These are phyloP conservation scores for Trametes cingulata DNA, from an alignment of 768 basidiomycete species.

Conservation along the genomic window DNA sequence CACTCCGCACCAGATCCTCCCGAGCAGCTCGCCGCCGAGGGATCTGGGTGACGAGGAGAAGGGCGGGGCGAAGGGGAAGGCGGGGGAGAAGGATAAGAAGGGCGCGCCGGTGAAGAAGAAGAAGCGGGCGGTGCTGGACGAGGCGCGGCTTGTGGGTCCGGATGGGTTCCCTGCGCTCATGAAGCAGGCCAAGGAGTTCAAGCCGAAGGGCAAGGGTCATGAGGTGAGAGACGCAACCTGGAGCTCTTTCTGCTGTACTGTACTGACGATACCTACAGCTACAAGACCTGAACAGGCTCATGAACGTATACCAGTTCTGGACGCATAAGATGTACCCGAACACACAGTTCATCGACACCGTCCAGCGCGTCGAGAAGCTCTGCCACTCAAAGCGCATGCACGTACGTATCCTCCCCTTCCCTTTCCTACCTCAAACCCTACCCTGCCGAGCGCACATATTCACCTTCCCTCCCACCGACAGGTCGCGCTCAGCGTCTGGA, in stretches of 20 bases:
- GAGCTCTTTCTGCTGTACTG: background rate
- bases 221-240: conserved; percentile 68
- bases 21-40: conserved; percentile 50
- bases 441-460: no score
- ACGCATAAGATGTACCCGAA: conserved; percentile 91
- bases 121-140: conserved; percentile 66
- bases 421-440: background rate
- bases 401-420: conserved; percentile 45
- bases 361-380: conserved; percentile 82
- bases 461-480: conserved; percentile 27
- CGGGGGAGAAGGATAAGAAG: conserved; percentile 29
- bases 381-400: conserved; percentile 86
- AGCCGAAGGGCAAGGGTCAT: conserved; percentile 84
- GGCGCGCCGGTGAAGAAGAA: conserved; percentile 46
- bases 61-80: conserved; percentile 40
- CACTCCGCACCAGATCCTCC: conserved; percentile 48
- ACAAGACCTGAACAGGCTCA: conserved; percentile 76
- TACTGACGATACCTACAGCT: conserved; percentile 36
- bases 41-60: conserved; percentile 32
- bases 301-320: conserved; percentile 93
- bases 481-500: conserved; percentile 77
- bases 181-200: conserved; percentile 74
- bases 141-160: conserved; percentile 67
- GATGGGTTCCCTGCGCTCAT: conserved; percentile 82
- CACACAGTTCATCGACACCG: conserved; percentile 83